phyloP scores from a whole-genome alignment of 768 basidiomycete genomes.

The Suillus tomentosus region DNA sequence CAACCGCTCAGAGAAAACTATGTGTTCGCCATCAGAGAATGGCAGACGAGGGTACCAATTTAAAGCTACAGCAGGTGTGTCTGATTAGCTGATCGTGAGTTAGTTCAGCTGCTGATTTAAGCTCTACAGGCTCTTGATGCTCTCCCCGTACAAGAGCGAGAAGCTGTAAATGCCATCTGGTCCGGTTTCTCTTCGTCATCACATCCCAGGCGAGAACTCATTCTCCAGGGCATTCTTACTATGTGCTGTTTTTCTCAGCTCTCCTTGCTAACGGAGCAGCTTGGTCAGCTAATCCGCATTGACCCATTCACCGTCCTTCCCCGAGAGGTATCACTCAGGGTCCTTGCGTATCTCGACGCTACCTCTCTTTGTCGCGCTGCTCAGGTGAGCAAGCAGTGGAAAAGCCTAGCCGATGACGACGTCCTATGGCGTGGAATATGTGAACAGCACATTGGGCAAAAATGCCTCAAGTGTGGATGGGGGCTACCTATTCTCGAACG shows the following conservation, averaged over 20 bases:
- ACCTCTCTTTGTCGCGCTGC: constrained; percentile 92
- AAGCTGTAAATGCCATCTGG: constrained; percentile 92
- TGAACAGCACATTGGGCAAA: constrained; percentile 97
- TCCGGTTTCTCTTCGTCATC: constrained; percentile 95
- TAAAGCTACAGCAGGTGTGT: constrained; percentile 84
- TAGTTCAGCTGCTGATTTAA: constrained; percentile 15
- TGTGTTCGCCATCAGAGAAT: constrained; percentile 94
- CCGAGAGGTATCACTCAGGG: constrained; percentile 83
- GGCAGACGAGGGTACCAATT: constrained; percentile 93
- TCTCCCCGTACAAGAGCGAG: constrained; percentile 81
- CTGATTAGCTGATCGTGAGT: background rate
- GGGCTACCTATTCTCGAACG: constrained; percentile 90
- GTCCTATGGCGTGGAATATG: constrained; percentile 95
- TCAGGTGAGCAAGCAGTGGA: constrained; percentile 87
- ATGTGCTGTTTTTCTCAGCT: constrained; percentile 99
- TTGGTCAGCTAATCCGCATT: constrained; percentile 89
- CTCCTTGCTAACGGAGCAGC: constrained; percentile 91
- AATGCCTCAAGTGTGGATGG: constrained; percentile 97
- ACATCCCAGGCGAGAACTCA: constrained; percentile 87
- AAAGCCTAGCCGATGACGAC: constrained; percentile 89
- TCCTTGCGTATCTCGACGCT: constrained; percentile 89
- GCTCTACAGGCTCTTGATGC: constrained; percentile 81
- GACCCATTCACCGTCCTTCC: constrained; percentile 93
- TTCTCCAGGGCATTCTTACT: constrained; percentile 94
- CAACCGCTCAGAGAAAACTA: constrained; percentile 68